Evolutionary conservation across 1,284 basidiomycete species (phyloP), one percentile per base, ranked within the genome.

Genomic region (Naganishia cerealis): DNA sequence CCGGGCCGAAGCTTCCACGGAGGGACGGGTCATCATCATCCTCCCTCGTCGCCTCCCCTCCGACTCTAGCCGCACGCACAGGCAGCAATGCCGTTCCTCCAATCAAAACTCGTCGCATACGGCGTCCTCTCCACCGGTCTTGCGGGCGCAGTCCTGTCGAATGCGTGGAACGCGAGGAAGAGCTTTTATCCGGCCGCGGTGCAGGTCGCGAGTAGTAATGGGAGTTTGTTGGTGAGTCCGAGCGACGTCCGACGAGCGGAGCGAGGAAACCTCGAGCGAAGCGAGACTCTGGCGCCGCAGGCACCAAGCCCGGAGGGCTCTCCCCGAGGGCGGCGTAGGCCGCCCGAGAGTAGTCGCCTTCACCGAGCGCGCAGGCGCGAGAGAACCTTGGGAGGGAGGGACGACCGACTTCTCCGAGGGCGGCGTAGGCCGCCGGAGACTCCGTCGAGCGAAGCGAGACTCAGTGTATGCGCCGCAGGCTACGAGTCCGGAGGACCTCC

Each of bases 141-240:
- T 0, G 87, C 92, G 42, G 85, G 85, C 0, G 86, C 85, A 15
- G 88, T 90, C 26, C 84, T 95, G 67, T 82, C 85, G 61, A 90
- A 89, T 78, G 94, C 94, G 5, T 85, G 94, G 73, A 85, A 87
- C 74, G 88, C 86, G 67, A 86, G 96, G 73, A 26, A 48, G 16
- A 66, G 96, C 83, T 97, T 96, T 82, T 99, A 95, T 77, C 89
- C 93, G 15, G 90, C 96, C 5, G 87, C 91, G 13, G 92, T 98
- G 2, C 90, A 90, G 75, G 85, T 99, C n/a, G 91, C 92, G 5
- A 90, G 90, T 78, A 95, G 92, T 77, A 94, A 90, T 75, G 88
- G 91, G 36, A 91, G 90, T 73, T 86, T 94, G 65, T 83, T 97
- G 82, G 94, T 95, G 72, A 72, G 88, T 81, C 53, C 13, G 5